Evolutionary conservation across 1,284 basidiomycete genomes (phyloP), one percentile per base, ranked within the genome.

Genomic region (Cryptococcus maquisensis): DNA sequence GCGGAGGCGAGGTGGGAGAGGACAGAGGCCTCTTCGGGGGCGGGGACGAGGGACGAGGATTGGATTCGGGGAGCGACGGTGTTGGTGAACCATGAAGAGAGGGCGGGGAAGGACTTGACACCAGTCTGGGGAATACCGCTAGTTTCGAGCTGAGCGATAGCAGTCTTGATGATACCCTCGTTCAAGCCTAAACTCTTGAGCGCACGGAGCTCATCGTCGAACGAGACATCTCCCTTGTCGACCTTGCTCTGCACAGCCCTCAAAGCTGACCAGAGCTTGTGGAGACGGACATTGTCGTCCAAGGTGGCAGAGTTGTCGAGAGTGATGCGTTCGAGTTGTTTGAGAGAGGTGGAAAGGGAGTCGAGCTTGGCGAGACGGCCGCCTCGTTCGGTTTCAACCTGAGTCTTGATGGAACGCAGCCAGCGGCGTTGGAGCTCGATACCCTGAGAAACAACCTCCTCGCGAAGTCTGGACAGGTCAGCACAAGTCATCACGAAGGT

Each of bases 381-480:
- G 23, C 92, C 93, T 46, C 96, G 90, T 77, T 98, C 96, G 69
- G 92, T 84, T 78, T 99, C 95, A 55, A 98, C 95, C 65, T 87
- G 87, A 59, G 91, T 82, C 79, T 97, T 96, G 81, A 98, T 87
- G 53, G 97, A 92, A 44, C 90, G 85, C 55, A 98, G 89, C 94
- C 95, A 98, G 60, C 90, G 83, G 49, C 93, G 85, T 75, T 98
- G 95, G 44, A 98, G 84, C 79, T 98, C 95, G 65, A 99, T 92
- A 21, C 94, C 95, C 74, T 98, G 94, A 4, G 92, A 87, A 46
- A 98, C 83, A 55, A 98, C 92, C 73, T 96, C 94, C 72, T 96
- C 90, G 72, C 88, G 90, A 60, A 98, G 81, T 45, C 93, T 93
- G 59, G 15, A 9, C 10, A 4, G 40, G 47, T 18, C 12, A 56